Evolutionary conservation across 202 grass and related monocot genomes (phyloP).

Genomic region (Setaria italica): DNA sequence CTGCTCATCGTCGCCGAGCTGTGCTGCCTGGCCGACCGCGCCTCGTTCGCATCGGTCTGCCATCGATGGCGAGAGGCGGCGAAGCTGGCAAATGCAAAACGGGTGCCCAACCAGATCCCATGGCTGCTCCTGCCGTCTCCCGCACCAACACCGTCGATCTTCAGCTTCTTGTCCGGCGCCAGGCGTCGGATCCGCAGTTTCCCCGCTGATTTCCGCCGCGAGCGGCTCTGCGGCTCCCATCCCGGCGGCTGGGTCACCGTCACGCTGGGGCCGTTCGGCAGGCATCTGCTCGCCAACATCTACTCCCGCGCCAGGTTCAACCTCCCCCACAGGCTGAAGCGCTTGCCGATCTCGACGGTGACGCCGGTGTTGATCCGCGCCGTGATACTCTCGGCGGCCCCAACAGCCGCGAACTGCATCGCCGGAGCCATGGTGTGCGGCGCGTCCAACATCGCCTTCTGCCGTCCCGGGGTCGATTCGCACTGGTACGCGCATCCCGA

Average conservation of each 20-base stretch:
- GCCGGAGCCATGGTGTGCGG: neutral
- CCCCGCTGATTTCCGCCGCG: neutral
- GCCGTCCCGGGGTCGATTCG: neutral
- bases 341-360: no score
- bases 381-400: neutral
- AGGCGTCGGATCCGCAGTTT: neutral
- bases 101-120: neutral
- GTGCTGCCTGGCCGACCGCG: no score
- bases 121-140: neutral
- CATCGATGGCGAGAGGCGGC: no score
- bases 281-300: neutral
- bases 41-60: no score
- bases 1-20: no score
- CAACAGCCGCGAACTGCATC: neutral
- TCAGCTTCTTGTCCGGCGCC: neutral
- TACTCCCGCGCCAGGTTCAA: neutral
- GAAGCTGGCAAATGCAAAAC: no score
- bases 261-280: neutral
- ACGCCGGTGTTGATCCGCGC: neutral
- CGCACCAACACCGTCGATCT: neutral
- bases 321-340: neutral
- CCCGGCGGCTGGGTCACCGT: neutral
- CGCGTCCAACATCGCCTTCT: slow-evolving; percentile 18
- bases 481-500: neutral
- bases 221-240: neutral